These are phyloP conservation scores for Stagonosporopsis cucurbitacearum DNA, from an alignment of 2,329 filamentous ascomycete species.

Conservation along the genomic window DNA sequence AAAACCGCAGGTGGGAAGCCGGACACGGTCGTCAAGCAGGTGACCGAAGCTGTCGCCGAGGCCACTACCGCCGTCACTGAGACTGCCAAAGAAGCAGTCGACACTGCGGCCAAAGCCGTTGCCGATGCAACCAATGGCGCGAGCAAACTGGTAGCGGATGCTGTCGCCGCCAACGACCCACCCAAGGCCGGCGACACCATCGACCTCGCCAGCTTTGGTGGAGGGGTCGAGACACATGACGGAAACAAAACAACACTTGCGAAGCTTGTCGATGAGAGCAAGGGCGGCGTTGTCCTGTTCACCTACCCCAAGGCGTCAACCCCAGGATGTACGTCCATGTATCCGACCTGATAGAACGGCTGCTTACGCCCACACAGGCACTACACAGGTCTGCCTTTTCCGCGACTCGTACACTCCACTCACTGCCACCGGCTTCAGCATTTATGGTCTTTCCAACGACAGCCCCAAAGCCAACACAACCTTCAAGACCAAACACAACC, in stretches of 20 bases:
- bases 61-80: constrained; percentile 39
- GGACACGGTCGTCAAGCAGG: constrained; percentile 46
- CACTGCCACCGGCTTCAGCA: constrained; percentile 77
- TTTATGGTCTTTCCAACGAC: constrained; percentile 90
- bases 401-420: constrained; percentile 81
- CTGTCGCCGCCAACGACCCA: constrained; percentile 18
- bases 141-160: constrained; percentile 31
- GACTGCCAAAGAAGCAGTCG: constrained; percentile 42
- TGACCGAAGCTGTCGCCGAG: constrained; percentile 42
- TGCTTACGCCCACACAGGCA: constrained; percentile 66
- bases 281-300: constrained; percentile 86
- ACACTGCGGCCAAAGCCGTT: constrained; percentile 42
- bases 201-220: constrained; percentile 62
- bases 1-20: constrained; percentile 39
- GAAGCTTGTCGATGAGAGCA: constrained; percentile 80
- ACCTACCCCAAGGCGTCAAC: constrained; percentile 96
- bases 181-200: constrained; percentile 60
- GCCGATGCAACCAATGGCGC: constrained; percentile 41
- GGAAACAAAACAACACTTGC: constrained; percentile 80
- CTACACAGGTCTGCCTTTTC: constrained; percentile 91
- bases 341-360: background rate
- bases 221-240: constrained; percentile 83
- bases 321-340: constrained; percentile 77
- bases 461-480: constrained; percentile 89
- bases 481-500: constrained; percentile 89